Evolutionary conservation across 768 basidiomycete species (phyloP), one percentile per base, ranked within the genome.

Genomic region (Tylopilus subfusipes): DNA sequence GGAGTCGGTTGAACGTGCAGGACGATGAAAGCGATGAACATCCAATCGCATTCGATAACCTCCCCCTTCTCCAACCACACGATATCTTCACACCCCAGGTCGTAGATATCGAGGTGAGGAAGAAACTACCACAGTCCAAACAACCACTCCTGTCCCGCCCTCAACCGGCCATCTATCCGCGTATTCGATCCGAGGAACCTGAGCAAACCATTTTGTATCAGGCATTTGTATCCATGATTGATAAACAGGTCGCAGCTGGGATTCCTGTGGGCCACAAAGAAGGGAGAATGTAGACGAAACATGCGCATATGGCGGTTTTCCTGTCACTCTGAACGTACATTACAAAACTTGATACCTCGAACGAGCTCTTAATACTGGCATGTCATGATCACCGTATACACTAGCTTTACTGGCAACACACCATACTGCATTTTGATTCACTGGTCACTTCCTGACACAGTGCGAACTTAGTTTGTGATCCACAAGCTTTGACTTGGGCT

Each of bases 1-100:
- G 74, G 73, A 68, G 62, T 39, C 59, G 66, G 39, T 48, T 73
- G 54, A 46, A 62, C 12, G 62, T 57, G 11, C 68, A 60, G 29
- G 69, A 63, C 27, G 54, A 49, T 3, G 66, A 66, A 16, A 50
- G 48, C 12, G 51, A 60, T 11, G 52, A 50, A 3, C 12, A 58
- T 22, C 53, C 51, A 2, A 58, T 67, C 14, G 33, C 49, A 22
- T 63, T 75, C 27, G 58, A 62, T 6, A 52, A 69, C 50, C 57
- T 73, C n/a, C 33, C 55, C 21, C 36, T 42, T 14, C n/a, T 30
- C 6, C 3, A 21, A 30, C 9, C 5, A 30, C 10, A 7, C 4
- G n/a, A 55, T 8, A 30, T 42, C 18, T 5, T 29, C 10, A 0
- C 29, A 19, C 53, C 46, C 5, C 13, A 16, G 4, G 21, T 31